Conservation (phyloP, 2,329 filamentous ascomycete species). For the Cladorrhinum sp. region DNA sequence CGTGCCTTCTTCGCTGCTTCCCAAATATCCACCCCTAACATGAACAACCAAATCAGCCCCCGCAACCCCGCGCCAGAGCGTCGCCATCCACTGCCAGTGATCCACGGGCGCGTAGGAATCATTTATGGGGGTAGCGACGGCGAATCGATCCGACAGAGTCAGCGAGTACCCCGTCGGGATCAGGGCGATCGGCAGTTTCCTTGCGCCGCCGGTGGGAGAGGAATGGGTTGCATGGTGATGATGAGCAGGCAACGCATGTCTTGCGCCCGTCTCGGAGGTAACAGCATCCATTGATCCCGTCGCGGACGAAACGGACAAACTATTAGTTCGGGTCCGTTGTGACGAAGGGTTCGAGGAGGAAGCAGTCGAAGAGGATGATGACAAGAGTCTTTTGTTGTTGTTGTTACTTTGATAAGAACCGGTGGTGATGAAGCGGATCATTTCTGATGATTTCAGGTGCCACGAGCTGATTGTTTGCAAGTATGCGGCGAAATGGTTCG, state of each 20-base stretch:
- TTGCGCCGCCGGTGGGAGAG: too few relatives aligned
- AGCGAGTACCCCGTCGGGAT: slow-evolving; percentile 78
- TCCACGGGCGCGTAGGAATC: slow-evolving; percentile 80
- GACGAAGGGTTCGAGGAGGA: background rate
- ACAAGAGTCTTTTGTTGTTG: background rate
- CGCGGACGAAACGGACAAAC: background rate
- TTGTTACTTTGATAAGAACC: background rate
- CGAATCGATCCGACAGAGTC: slow-evolving; percentile 71
- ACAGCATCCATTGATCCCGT: too few relatives aligned
- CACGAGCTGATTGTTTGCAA: slow-evolving; percentile 67
- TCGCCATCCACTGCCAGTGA: slow-evolving; percentile 97
- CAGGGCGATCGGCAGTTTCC: slow-evolving; percentile 64
- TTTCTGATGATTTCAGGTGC: slow-evolving; percentile 72
- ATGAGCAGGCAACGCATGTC: too few relatives aligned
- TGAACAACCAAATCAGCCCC: slow-evolving; percentile 79
- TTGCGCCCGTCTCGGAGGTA: too few relatives aligned
- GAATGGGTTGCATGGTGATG: too few relatives aligned
- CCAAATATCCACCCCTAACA: slow-evolving; percentile 38
- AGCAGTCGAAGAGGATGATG: background rate
- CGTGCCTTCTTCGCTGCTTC: slow-evolving; percentile 30
- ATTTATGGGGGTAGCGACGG: slow-evolving; percentile 68
- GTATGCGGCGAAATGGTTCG: slow-evolving; percentile 54
- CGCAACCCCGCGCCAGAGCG: slow-evolving; percentile 82
- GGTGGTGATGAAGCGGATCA: slow-evolving; percentile 52
- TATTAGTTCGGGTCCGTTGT: background rate